These are phyloP conservation scores for Pleurozium schreberi DNA, from an alignment of 225 moss, liverwort and hornwort genomes.

Conservation along the genomic window DNA sequence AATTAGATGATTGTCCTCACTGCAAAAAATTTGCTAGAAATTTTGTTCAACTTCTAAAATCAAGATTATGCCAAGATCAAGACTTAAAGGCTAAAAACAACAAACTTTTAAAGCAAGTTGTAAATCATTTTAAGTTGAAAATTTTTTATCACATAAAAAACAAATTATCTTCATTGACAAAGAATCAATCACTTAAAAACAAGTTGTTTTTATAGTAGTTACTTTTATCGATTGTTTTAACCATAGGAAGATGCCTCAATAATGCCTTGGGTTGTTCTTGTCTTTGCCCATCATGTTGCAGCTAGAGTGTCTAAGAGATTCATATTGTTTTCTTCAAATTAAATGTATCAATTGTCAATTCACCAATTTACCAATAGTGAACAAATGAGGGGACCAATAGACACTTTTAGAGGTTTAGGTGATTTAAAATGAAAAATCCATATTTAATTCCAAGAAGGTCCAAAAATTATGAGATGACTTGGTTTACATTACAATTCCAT, in stretches of 20 bases:
- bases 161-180: background rate
- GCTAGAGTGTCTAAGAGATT: background rate
- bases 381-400: fast-evolving
- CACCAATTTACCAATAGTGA: background rate
- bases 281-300: too few species aligned
- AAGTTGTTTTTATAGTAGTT: background rate
- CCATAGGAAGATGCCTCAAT: background rate
- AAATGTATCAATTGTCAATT: background rate
- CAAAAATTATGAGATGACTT: background rate
- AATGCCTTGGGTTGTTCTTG: background rate
- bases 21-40: background rate
- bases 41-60: background rate
- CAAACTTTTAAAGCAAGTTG: background rate
- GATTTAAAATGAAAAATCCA: background rate
- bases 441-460: background rate
- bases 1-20: too few species aligned
- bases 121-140: background rate
- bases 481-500: background rate
- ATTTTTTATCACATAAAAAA: background rate
- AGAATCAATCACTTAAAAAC: background rate
- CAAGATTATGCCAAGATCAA: background rate
- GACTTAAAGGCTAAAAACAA: background rate
- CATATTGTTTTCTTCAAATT: background rate
- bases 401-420: background rate
- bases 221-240: background rate